Percentiles rank a stretch among this genome's conserved stretches.
These are phyloP conservation scores for Allantophomopsis cytisporea DNA, from an alignment of 2,329 filamentous ascomycete species.

Conservation along the genomic window DNA sequence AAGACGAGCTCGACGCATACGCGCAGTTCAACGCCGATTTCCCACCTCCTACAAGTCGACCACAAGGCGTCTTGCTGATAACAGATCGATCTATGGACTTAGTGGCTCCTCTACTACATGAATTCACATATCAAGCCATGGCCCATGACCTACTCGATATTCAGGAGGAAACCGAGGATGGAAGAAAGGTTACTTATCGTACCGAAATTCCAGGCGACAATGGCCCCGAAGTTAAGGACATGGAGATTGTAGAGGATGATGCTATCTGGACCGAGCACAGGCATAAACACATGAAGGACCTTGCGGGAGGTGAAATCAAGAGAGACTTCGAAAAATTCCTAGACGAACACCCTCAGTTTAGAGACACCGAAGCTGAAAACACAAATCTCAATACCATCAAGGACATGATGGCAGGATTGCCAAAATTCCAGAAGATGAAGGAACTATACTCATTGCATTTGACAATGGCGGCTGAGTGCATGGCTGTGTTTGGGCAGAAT, in stretches of 20 bases:
- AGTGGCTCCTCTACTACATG: conserved; percentile 75
- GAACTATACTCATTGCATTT: conserved; percentile 89
- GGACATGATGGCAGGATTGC: conserved; percentile 90
- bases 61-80: conserved; percentile 72
- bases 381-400: conserved; percentile 83
- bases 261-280: conserved; percentile 91
- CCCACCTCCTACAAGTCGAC: conserved; percentile 64
- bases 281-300: conserved; percentile 93
- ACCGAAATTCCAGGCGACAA: conserved; percentile 58
- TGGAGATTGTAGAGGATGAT: conserved; percentile 84
- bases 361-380: conserved; percentile 53
- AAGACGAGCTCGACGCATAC: conserved; percentile 83
- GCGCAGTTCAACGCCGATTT: conserved; percentile 75
- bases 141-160: conserved; percentile 85
- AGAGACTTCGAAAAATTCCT: conserved; percentile 83
- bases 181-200: conserved; percentile 76
- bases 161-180: conserved; percentile 80
- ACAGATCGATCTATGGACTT: conserved; percentile 91
- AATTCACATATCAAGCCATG: conserved; percentile 99
- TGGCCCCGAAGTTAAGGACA: conserved; percentile 70
- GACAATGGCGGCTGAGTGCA: conserved; percentile 94
- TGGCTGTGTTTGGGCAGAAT: conserved; percentile 77
- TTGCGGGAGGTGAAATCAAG: conserved; percentile 41
- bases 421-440: conserved; percentile 92
- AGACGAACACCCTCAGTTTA: conserved; percentile 83